Conservation (phyloP, 2,329 filamentous ascomycete species). For the Ceratocystis colombiana region DNA sequence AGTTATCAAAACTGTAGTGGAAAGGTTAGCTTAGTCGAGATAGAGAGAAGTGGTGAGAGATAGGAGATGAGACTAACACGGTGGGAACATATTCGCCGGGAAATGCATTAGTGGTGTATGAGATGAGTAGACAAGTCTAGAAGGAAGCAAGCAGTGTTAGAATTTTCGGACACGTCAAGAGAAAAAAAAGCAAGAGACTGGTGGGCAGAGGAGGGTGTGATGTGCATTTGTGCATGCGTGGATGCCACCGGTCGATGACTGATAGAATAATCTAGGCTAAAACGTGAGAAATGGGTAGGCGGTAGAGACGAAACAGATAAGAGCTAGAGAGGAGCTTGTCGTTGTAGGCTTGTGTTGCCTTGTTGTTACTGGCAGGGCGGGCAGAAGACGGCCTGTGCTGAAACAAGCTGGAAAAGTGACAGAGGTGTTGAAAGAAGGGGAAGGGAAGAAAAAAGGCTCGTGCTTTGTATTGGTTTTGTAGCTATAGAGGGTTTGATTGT, state of each 20-base stretch:
- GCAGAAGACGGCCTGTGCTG: conserved; percentile 18
- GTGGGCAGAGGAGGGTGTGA: not conserved
- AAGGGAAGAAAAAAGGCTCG: conserved; percentile 12
- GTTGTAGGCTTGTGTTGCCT: too few relatives aligned
- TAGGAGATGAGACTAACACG: conserved; percentile 52
- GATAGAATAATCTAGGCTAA: not conserved
- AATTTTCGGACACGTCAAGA: conserved; percentile 30
- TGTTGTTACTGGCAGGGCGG: not conserved
- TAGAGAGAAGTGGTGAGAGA: not conserved
- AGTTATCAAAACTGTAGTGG: conserved; percentile 78
- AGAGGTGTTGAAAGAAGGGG: not conserved
- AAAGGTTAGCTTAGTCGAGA: conserved; percentile 14
- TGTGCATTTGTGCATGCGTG: not conserved
- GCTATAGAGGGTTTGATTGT: not conserved
- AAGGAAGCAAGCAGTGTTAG: conserved; percentile 17
- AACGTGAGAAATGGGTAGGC: not conserved
- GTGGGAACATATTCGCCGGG: conserved; percentile 99
- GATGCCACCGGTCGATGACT: too few relatives aligned
- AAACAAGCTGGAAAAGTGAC: conserved; percentile 12
- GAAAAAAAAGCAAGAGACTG: conserved; percentile 5
- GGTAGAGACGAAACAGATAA: not conserved
- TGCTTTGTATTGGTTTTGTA: conserved; percentile 18
- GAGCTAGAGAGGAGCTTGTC: not conserved
- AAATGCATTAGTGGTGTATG: conserved; percentile 98
- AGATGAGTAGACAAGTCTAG: conserved; percentile 96